Base-by-base conservation (phyloP, 768 basidiomycete genomes). In the Tricholoma saponaceum region DNA sequence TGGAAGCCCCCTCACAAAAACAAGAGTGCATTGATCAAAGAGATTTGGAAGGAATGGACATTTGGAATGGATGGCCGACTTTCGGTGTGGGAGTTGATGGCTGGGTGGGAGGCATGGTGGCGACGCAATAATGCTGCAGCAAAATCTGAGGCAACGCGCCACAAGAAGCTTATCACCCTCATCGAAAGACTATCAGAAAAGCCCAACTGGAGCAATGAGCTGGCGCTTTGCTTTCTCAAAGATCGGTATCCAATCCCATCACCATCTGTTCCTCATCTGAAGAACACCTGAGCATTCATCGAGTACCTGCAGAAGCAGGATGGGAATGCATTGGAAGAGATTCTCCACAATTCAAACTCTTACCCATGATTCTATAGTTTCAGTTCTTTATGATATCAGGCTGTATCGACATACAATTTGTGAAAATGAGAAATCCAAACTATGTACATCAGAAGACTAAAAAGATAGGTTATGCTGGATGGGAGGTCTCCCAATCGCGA, bases 31-130 rank as follows among this genome's bases (percentile, higher is more conserved):
- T 28, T 54, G 0, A 55, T 73, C 41, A 35, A 56, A 13, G 59
- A 72, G 35, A 59, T 71, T 23, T 75, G 71, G 70, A 58, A 55
- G 16, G 72, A 73, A 43, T 62, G 66, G 35, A 41, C 58, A 0
- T 49, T 62, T 39, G 69, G 72, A 7, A 18, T 72, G 20, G 62
- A 70, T 39, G 69, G 69, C 0, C 35, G 54, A n/a, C 58, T 73
- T 2, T 67, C 65, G 0, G 50, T 65, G 32, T 32, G 52, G 6
- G 53, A 65, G 39, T 53, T 66, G 9, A 56, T 43, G 13, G 28
- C 30, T 13, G 49, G 16, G 20, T 55, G 58, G 58, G 30, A 33
- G 5, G 70, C 70, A 4, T 49, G 60, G 10, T 72, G 71, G 70
- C 56, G 60, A 25, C 50, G 64, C 1, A 67, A 70, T 54, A 60